Conservation (phyloP, 352 stramenopile genomes). For the Thalassiosira hispida region DNA sequence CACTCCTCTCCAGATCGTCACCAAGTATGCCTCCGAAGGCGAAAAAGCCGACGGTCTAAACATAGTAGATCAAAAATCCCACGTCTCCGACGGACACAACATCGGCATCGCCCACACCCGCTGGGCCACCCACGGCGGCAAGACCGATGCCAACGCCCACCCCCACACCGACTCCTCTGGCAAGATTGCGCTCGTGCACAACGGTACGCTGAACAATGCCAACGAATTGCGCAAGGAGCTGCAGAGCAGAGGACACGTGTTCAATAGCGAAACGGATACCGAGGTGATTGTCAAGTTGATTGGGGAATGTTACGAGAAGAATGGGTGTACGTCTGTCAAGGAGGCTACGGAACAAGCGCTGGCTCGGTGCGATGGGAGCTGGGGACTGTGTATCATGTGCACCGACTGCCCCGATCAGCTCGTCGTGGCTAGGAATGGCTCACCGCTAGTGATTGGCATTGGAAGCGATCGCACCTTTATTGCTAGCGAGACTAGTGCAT, state of each 20-base stretch:
- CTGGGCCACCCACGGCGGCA: conserved; percentile 98
- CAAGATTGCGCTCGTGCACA: conserved; percentile 96
- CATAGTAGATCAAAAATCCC: conserved; percentile 86
- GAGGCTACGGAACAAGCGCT: conserved; percentile 90
- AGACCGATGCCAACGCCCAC: conserved; percentile 98
- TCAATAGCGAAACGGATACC: conserved; percentile 96
- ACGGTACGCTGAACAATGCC: conserved; percentile 98
- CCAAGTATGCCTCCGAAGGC: conserved; percentile 92
- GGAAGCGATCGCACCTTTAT: conserved; percentile 95
- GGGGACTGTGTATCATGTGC: conserved; percentile 92
- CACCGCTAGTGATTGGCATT: conserved; percentile 90
- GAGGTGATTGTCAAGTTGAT: conserved; percentile 98
- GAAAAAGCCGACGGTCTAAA: conserved; percentile 93
- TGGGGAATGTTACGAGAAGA: conserved; percentile 86
- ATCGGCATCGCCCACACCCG: conserved; percentile 98
- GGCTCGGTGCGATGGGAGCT: conserved; percentile 93
- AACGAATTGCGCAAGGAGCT: conserved; percentile 84
- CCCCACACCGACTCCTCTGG: conserved; percentile 94
- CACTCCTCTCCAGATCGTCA: conserved; percentile 74
- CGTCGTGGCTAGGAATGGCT: conserved; percentile 96
- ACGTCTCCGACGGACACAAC: conserved; percentile 84
- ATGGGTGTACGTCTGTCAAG: conserved; percentile 53
- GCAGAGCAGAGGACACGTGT: conserved; percentile 89
- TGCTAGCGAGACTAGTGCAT: conserved; percentile 93
- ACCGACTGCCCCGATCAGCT: conserved; percentile 94